A percentile compares a stretch with the other conserved stretches of the same genome.
phyloP scores from a whole-genome alignment of 2,329 filamentous ascomycete genomes.

The Exserohilum rostratum region DNA sequence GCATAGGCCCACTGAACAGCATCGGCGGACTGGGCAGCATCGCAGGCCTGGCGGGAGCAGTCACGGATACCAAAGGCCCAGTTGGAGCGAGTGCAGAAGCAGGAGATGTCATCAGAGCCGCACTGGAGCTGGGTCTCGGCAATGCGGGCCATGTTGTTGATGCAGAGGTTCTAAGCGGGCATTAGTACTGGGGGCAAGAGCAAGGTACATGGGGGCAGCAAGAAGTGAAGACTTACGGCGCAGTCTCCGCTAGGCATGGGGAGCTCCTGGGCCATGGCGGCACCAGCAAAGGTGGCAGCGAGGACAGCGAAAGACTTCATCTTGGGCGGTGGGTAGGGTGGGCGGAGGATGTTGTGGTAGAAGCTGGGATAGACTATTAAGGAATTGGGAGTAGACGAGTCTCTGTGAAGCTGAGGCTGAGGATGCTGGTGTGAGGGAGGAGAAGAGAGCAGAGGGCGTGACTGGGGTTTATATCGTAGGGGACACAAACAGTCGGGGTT shows the following conservation, averaged over 20 bases:
- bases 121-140: conserved; percentile 51
- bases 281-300: conserved; percentile 39
- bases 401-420: conserved; percentile 12
- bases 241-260: conserved; percentile 27
- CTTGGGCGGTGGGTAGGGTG: conserved; percentile 22
- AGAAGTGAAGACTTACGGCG: conserved; percentile 41
- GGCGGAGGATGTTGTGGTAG: conserved; percentile 27
- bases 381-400: conserved; percentile 18
- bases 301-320: conserved; percentile 51
- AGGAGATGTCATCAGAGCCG: conserved; percentile 44
- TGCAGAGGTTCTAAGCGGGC: conserved; percentile 46
- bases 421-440: conserved; percentile 16
- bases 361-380: conserved; percentile 19
- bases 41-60: conserved; percentile 53
- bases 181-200: conserved; percentile 17
- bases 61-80: conserved; percentile 57
- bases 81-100: conserved; percentile 54
- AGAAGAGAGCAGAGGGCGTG: neutral
- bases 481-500: conserved; percentile 11
- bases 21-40: conserved; percentile 26
- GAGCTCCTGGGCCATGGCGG: conserved; percentile 44
- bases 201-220: neutral
- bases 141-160: conserved; percentile 55
- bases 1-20: conserved; percentile 44
- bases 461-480: conserved; percentile 26